Conservation (phyloP, 1,284 basidiomycete genomes). For the Irpex sp. region DNA sequence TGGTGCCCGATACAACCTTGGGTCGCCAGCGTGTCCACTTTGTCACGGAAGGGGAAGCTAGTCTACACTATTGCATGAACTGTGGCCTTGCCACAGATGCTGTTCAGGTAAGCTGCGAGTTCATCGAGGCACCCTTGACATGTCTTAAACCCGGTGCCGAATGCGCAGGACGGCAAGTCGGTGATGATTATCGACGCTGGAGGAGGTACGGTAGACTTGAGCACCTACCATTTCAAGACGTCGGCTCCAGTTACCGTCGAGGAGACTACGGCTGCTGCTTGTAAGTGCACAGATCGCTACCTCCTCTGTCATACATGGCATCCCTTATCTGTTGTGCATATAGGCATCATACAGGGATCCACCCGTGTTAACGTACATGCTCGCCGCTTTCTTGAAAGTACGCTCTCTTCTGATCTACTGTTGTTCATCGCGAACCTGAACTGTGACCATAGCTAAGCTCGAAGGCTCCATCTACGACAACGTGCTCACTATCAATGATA, state of each 20-base stretch:
- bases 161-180: constrained; percentile 29
- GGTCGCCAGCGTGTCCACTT: constrained; percentile 36
- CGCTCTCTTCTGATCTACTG: neutral
- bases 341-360: constrained; percentile 25
- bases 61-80: constrained; percentile 42
- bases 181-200: constrained; percentile 56
- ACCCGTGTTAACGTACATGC: constrained; percentile 28
- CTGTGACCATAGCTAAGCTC: constrained; percentile 27
- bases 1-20: constrained; percentile 25
- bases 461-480: constrained; percentile 30
- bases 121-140: neutral
- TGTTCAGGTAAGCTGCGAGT: constrained; percentile 23
- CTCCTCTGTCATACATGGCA: neutral
- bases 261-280: constrained; percentile 38
- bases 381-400: constrained; percentile 27
- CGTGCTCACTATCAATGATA: constrained; percentile 31
- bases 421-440: neutral
- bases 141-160: neutral
- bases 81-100: constrained; percentile 32
- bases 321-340: neutral
- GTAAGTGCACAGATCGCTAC: constrained; percentile 25
- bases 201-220: constrained; percentile 54
- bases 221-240: constrained; percentile 37
- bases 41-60: constrained; percentile 50
- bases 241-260: constrained; percentile 25